A percentile compares a stretch with the other conserved stretches of the same genome.
These are phyloP conservation scores for Truncatella angustata DNA, from an alignment of 2,329 filamentous ascomycete species.

Conservation along the genomic window DNA sequence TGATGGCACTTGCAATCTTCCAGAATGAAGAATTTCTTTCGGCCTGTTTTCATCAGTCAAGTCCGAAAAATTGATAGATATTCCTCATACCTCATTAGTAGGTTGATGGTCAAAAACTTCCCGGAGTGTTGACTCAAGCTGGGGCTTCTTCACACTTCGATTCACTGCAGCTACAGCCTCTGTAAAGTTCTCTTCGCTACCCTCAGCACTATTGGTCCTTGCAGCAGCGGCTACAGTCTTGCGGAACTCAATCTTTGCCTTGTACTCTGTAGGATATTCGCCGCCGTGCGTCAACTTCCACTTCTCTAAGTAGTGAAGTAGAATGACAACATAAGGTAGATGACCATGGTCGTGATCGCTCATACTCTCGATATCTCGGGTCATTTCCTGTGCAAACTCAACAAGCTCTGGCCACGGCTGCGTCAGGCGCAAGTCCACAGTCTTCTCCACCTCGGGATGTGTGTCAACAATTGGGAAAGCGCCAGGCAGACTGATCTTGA, in stretches of 20 bases:
- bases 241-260: conserved; percentile 83
- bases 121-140: conserved; percentile 65
- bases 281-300: conserved; percentile 76
- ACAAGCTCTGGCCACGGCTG: conserved; percentile 82
- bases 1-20: conserved; percentile 80
- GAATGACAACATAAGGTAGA: conserved; percentile 79
- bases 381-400: conserved; percentile 65
- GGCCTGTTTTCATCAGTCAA: conserved; percentile 27
- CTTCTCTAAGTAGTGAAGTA: conserved; percentile 76
- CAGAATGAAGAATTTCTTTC: conserved; percentile 70
- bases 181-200: conserved; percentile 94
- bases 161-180: conserved; percentile 86
- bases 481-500: conserved; percentile 74
- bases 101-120: conserved; percentile 73
- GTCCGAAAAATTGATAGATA: conserved; percentile 22
- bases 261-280: conserved; percentile 68
- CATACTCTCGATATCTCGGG: conserved; percentile 66
- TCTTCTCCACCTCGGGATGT: conserved; percentile 84
- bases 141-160: conserved; percentile 74
- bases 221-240: conserved; percentile 65
- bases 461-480: conserved; percentile 93
- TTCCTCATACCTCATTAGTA: conserved; percentile 50
- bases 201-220: conserved; percentile 73
- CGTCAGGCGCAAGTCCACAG: conserved; percentile 79
- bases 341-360: conserved; percentile 85